Evolutionary conservation across 2,329 filamentous ascomycete species (phyloP).

Genomic region (Aspergillus proliferans): DNA sequence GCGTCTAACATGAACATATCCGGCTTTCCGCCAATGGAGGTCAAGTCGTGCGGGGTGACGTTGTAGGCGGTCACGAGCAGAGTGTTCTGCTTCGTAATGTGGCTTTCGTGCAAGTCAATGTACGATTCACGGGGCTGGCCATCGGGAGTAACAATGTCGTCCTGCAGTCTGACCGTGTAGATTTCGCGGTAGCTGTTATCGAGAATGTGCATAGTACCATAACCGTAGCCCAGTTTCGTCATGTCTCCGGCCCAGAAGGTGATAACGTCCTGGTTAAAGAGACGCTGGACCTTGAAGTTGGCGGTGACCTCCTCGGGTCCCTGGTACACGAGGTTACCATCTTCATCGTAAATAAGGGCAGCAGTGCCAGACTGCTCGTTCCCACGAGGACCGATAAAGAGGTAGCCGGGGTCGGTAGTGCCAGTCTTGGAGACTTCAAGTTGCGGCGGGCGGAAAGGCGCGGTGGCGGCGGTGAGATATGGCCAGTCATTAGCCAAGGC

Average conservation of each 20-base stretch:
- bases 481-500: constrained; percentile 15
- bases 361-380: constrained; percentile 20
- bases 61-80: constrained; percentile 32
- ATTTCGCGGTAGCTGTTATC: constrained; percentile 30
- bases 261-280: constrained; percentile 28
- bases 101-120: constrained; percentile 32
- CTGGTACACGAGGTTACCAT: constrained; percentile 30
- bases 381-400: constrained; percentile 30
- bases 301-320: constrained; percentile 26
- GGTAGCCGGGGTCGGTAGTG: constrained; percentile 25
- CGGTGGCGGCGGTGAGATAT: constrained; percentile 11
- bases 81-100: constrained; percentile 27
- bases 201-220: constrained; percentile 26
- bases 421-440: constrained; percentile 27
- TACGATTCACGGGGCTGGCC: constrained; percentile 18
- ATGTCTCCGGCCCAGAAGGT: constrained; percentile 32
- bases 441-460: constrained; percentile 18
- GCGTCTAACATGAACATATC: constrained; percentile 28
- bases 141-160: constrained; percentile 19
- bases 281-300: constrained; percentile 30
- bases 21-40: constrained; percentile 22
- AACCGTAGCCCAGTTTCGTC: constrained; percentile 22
- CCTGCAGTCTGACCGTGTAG: constrained; percentile 24
- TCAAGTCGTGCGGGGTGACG: constrained; percentile 27
- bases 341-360: constrained; percentile 32